Percentiles rank a stretch among this genome's conserved stretches.
Evolutionary conservation across 495 filamentous ascomycete species (phyloP).

Genomic region (Neurospora cerealis): DNA sequence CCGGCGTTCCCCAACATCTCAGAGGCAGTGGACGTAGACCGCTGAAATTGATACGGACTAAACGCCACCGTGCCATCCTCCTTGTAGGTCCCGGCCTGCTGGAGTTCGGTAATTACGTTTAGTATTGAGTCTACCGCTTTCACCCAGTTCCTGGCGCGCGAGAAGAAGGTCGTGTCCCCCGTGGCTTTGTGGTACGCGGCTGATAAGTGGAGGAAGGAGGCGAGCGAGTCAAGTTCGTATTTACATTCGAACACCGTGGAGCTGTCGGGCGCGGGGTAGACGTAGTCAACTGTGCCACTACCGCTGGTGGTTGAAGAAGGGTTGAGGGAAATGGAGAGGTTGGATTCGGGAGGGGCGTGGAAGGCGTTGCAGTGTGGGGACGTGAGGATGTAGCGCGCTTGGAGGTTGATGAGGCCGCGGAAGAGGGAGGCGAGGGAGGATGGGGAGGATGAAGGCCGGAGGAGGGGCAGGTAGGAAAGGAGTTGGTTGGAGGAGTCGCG

Average conservation of each 20-base stretch:
- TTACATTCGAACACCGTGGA: slow-evolving; percentile 35
- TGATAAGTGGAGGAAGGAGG: slow-evolving; percentile 48
- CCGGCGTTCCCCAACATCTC: slow-evolving; percentile 50
- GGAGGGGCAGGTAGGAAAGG: slow-evolving; percentile 47
- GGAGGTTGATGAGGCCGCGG: slow-evolving; percentile 54
- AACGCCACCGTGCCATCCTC: slow-evolving; percentile 41
- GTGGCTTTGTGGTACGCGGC: slow-evolving; percentile 47
- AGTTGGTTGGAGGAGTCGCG: slow-evolving; percentile 54
- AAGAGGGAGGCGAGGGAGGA: slow-evolving; percentile 47
- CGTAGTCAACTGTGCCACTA: not conserved
- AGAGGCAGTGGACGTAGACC: slow-evolving; percentile 36
- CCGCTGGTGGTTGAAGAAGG: not conserved
- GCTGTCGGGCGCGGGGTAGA: not conserved
- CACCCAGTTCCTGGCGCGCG: slow-evolving; percentile 41
- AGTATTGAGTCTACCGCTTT: slow-evolving; percentile 39
- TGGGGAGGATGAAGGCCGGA: slow-evolving; percentile 32
- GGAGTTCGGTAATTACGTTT: slow-evolving; percentile 37
- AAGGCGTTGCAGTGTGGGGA: slow-evolving; percentile 55
- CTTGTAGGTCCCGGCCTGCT: slow-evolving; percentile 44
- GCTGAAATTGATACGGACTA: slow-evolving; percentile 47
- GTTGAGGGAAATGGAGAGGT: not conserved
- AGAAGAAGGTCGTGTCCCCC: slow-evolving; percentile 43
- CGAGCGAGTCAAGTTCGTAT: slow-evolving; percentile 53
- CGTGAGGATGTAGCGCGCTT: slow-evolving; percentile 47
- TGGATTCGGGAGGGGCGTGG: slow-evolving; percentile 46